Evolutionary conservation across 768 basidiomycete genomes (phyloP).

Genomic region (Cystobasidium onofrii): DNA sequence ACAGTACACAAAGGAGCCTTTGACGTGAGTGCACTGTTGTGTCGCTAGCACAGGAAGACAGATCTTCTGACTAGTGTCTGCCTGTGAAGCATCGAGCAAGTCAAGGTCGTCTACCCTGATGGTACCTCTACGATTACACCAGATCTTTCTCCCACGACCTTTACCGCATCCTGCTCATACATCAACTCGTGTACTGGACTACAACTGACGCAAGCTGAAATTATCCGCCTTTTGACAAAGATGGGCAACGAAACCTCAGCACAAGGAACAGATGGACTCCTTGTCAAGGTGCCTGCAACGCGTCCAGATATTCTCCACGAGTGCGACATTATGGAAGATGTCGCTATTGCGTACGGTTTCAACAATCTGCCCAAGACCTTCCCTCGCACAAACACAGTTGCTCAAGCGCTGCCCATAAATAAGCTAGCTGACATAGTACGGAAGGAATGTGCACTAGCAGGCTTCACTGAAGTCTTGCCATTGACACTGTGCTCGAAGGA

Average conservation of each 20-base stretch:
- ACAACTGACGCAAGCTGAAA: constrained; percentile 57
- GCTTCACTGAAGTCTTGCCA: constrained; percentile 91
- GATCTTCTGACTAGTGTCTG: not conserved
- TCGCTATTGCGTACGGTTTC: constrained; percentile 94
- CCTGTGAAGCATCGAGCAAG: constrained; percentile 73
- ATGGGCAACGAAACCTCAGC: constrained; percentile 56
- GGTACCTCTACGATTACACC: constrained; percentile 67
- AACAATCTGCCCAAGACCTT: constrained; percentile 89
- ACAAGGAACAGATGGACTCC: constrained; percentile 55
- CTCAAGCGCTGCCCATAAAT: constrained; percentile 80
- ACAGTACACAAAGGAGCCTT: constrained; percentile 85
- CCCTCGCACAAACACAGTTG: constrained; percentile 88
- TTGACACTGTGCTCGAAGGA: constrained; percentile 97
- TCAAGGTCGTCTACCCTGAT: constrained; percentile 58
- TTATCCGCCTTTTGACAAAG: constrained; percentile 63
- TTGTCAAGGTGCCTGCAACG: constrained; percentile 79
- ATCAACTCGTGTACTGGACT: constrained; percentile 94
- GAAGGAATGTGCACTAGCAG: constrained; percentile 82
- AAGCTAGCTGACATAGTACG: constrained; percentile 81
- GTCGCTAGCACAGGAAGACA: not conserved
- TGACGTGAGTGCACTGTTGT: constrained; percentile 58
- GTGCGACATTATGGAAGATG: constrained; percentile 97
- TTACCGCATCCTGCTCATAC: constrained; percentile 73
- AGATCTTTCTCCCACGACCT: constrained; percentile 63
- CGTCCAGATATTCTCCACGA: constrained; percentile 96